Evolutionary conservation across 2,329 filamentous ascomycete genomes (phyloP).

Genomic region (Penicillium sp.): DNA sequence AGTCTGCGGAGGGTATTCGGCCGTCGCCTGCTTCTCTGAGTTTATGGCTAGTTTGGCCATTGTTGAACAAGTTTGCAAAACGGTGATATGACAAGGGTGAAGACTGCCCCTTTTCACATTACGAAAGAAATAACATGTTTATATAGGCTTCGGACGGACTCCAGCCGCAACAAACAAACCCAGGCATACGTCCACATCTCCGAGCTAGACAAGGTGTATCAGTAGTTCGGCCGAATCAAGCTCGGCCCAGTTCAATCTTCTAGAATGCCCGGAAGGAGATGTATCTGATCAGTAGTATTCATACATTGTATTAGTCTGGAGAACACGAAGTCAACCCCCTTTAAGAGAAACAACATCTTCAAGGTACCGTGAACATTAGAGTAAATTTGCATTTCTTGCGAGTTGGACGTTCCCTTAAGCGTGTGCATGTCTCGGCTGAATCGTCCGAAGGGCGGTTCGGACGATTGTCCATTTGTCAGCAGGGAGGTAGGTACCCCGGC

Average conservation of each 20-base stretch:
- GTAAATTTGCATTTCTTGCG: background rate
- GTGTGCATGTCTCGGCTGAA: background rate
- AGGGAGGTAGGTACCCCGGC: background rate
- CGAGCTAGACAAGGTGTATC: background rate
- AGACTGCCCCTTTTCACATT: background rate
- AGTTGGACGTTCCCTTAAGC: background rate
- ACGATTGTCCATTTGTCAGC: background rate
- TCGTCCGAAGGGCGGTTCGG: background rate
- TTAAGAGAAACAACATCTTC: background rate
- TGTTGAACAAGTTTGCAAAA: background rate
- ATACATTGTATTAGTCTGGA: background rate
- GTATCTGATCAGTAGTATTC: background rate
- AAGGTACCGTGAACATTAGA: background rate
- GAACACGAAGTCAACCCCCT: too few species aligned
- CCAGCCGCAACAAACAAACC: background rate
- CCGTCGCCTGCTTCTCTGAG: background rate
- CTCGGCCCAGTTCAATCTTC: background rate
- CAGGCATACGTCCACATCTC: background rate
- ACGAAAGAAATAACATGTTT: background rate
- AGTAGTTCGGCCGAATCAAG: background rate
- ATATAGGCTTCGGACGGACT: background rate
- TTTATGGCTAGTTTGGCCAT: background rate
- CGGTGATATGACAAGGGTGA: background rate
- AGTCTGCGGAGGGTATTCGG: background rate
- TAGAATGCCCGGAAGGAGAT: background rate